phyloP scores from a whole-genome alignment of 75 land plant genomes.

The Larix kaempferi region DNA sequence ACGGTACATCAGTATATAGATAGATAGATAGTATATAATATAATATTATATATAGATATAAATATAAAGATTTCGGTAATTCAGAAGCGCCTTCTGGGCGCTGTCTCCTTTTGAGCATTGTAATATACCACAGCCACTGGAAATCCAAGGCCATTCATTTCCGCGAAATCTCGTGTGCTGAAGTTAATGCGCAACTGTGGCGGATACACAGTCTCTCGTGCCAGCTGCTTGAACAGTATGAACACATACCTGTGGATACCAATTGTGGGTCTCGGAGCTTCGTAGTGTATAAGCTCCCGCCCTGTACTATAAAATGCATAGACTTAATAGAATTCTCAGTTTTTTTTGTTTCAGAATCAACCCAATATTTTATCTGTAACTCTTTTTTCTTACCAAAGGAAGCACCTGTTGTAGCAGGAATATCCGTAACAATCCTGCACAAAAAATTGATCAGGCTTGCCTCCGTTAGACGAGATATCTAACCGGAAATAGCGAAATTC shows the following conservation, averaged over 20 bases:
- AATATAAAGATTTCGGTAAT: too few species aligned
- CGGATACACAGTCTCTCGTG: constrained; percentile 28
- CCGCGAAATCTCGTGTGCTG: constrained; percentile 44
- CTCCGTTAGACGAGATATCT: neutral
- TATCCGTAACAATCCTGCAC: constrained; percentile 59
- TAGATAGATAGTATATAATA: too few species aligned
- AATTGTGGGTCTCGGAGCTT: constrained; percentile 31
- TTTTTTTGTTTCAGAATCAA: too few species aligned
- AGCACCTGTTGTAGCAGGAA: constrained; percentile 33
- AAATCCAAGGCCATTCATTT: constrained; percentile 29
- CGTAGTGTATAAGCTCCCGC: constrained; percentile 37
- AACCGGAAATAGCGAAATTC: neutral
- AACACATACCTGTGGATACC: constrained; percentile 52
- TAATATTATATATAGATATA: too few species aligned
- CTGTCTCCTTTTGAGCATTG: constrained; percentile 49
- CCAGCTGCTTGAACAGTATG: constrained; percentile 36
- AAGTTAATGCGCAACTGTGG: constrained; percentile 50
- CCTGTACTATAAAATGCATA: constrained; percentile 17
- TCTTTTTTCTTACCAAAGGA: constrained; percentile 23
- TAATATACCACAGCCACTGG: constrained; percentile 56
- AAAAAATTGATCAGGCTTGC: neutral
- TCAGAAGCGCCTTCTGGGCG: constrained; percentile 10
- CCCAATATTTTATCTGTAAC: neutral
- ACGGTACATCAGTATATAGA: too few species aligned
- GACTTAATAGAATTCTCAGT: too few species aligned